Conservation (phyloP, 2,329 filamentous ascomycete species). For the Fusarium abutilonis region DNA sequence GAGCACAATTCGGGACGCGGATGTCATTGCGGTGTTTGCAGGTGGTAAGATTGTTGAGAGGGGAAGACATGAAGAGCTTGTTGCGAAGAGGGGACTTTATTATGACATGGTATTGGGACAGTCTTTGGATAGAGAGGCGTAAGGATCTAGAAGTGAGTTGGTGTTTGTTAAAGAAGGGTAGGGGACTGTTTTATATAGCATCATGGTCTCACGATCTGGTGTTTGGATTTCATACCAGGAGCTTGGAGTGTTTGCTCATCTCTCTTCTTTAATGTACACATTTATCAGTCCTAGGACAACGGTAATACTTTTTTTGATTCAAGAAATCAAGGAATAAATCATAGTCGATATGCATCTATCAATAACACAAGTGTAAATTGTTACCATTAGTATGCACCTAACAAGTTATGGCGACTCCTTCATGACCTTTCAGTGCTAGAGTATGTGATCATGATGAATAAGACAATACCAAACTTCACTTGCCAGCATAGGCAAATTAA, state of each 20-base stretch:
- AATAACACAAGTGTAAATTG: too few relatives aligned
- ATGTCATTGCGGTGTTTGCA: slow-evolving; percentile 70
- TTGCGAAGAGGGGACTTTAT: slow-evolving; percentile 60
- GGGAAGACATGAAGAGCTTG: slow-evolving; percentile 69
- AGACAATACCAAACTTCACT: background rate
- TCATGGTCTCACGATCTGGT: background rate
- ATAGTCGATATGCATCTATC: too few relatives aligned
- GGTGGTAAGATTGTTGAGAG: slow-evolving; percentile 61
- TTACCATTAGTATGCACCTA: too few relatives aligned
- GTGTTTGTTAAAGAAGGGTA: background rate
- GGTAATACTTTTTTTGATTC: too few relatives aligned
- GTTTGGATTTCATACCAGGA: background rate
- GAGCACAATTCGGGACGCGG: slow-evolving; percentile 65
- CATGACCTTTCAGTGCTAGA: too few relatives aligned
- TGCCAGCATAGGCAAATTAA: background rate
- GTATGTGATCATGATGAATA: too few relatives aligned
- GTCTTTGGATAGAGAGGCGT: slow-evolving; percentile 51
- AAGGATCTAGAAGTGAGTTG: background rate
- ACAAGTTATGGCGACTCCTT: too few relatives aligned
- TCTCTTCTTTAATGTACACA: background rate
- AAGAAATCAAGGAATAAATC: too few relatives aligned
- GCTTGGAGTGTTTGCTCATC: background rate
- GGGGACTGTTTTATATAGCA: background rate
- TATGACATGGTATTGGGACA: slow-evolving; percentile 63
- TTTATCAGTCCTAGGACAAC: too few relatives aligned